These are phyloP conservation scores for Trichosporon ovoides DNA, from an alignment of 1,284 basidiomycete species.

Conservation along the genomic window DNA sequence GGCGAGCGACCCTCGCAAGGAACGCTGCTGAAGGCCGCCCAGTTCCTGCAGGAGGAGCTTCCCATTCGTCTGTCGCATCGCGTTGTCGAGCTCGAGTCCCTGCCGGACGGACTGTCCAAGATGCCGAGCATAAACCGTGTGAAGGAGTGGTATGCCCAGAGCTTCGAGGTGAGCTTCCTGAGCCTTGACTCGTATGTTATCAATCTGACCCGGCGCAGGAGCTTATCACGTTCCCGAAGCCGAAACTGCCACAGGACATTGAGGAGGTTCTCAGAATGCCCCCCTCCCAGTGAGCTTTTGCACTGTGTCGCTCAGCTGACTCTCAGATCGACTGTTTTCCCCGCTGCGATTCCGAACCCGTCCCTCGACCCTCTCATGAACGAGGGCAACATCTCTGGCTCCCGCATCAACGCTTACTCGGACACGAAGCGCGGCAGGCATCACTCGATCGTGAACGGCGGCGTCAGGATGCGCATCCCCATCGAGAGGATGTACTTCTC, in stretches of 20 bases:
- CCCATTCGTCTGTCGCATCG: slow-evolving; percentile 93
- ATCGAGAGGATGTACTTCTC: slow-evolving; percentile 73
- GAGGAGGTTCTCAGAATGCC: slow-evolving; percentile 62
- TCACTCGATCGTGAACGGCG: slow-evolving; percentile 19
- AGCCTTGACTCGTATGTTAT: too few relatives aligned
- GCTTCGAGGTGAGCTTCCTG: slow-evolving; percentile 75
- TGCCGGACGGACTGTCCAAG: slow-evolving; percentile 83
- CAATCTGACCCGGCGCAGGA: slow-evolving; percentile 57
- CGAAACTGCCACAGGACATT: slow-evolving; percentile 63
- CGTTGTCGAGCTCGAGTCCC: slow-evolving; percentile 90
- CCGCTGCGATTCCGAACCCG: slow-evolving; percentile 45
- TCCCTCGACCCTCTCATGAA: slow-evolving; percentile 46
- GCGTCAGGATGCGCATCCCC: slow-evolving; percentile 37
- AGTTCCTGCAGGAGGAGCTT: slow-evolving; percentile 71
- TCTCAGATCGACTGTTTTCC: slow-evolving; percentile 27
- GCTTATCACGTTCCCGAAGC: slow-evolving; percentile 73
- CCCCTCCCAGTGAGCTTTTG: slow-evolving; percentile 41
- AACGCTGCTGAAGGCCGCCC: slow-evolving; percentile 75
- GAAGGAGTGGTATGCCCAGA: slow-evolving; percentile 98
- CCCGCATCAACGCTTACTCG: slow-evolving; percentile 14
- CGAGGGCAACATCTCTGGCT: slow-evolving; percentile 28
- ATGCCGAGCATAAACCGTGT: slow-evolving; percentile 95
- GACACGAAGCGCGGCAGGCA: slow-evolving; percentile 19
- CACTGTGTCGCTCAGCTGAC: not conserved
- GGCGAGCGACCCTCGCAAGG: slow-evolving; percentile 79